phyloP scores from a whole-genome alignment of 2,329 filamentous ascomycete genomes.

The Eutypa lata region DNA sequence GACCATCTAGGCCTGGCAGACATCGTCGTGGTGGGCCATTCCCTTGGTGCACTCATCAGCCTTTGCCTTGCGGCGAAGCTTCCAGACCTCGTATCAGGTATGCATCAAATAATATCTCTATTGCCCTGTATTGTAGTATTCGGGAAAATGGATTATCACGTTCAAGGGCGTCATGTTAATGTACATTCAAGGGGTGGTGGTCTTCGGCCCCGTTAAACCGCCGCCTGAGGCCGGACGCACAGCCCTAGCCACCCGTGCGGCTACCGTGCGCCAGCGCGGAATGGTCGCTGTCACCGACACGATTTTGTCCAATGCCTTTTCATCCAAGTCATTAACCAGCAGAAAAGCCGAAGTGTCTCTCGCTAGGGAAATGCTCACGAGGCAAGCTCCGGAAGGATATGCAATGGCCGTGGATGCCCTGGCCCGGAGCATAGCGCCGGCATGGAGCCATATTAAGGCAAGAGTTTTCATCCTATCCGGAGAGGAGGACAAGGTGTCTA shows the following conservation, averaged over 20 bases:
- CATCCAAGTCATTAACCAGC: constrained; percentile 1
- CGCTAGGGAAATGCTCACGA: constrained; percentile 9
- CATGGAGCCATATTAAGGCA: constrained; percentile 1
- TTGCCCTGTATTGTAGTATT: too few relatives aligned
- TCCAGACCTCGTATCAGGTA: constrained; percentile 1
- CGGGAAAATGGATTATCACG: too few relatives aligned
- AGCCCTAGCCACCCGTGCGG: constrained; percentile 1
- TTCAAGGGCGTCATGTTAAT: too few relatives aligned
- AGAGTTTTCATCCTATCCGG: constrained; percentile 1
- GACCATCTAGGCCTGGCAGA: constrained; percentile 1
- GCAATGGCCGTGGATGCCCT: constrained; percentile 6
- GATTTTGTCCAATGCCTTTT: constrained; percentile 4
- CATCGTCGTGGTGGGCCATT: constrained; percentile 3
- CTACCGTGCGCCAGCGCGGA: neutral
- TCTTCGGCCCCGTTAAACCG: neutral
- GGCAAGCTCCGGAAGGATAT: constrained; percentile 6
- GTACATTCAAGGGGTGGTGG: constrained; percentile 1
- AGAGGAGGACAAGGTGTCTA: constrained; percentile 6
- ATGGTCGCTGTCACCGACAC: constrained; percentile 3
- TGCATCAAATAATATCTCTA: too few relatives aligned
- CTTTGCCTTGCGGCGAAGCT: constrained; percentile 4
- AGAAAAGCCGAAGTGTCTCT: constrained; percentile 5
- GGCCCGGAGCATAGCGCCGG: neutral
- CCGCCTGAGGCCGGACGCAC: constrained; percentile 1
- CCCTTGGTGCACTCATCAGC: constrained; percentile 3